Conservation (phyloP, 225 moss, liverwort and hornwort species). For the Neckera pumila region DNA sequence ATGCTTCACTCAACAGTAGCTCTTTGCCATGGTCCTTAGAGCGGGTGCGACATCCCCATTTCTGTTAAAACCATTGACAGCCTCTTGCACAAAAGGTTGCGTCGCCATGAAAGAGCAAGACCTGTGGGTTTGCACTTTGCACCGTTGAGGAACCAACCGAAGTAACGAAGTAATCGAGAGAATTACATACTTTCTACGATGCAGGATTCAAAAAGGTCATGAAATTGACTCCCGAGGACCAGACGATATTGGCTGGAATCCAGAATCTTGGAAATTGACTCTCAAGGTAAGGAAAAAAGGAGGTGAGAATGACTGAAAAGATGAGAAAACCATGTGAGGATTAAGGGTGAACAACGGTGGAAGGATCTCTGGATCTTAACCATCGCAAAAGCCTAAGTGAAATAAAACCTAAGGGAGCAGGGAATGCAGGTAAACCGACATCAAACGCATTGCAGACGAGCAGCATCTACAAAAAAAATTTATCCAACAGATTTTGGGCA, state of each 20-base stretch:
- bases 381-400: neutral
- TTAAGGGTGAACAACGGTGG: neutral
- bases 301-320: neutral
- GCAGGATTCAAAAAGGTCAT: neutral
- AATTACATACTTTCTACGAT: neutral
- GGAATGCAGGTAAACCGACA: neutral
- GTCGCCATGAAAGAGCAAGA: too few species aligned
- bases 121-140: neutral
- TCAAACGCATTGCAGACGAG: neutral
- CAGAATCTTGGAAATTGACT: neutral
- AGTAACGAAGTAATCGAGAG: neutral
- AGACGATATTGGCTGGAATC: neutral
- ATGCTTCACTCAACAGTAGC: too few species aligned
- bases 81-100: neutral
- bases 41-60: neutral
- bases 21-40: neutral
- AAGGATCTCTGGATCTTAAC: neutral
- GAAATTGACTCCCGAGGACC: neutral
- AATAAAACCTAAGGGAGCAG: neutral
- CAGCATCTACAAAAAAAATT: neutral
- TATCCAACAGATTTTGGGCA: neutral
- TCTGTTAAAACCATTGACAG: neutral
- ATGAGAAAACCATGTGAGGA: neutral
- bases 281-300: too few species aligned
- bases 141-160: neutral